A percentile compares a stretch with the other conserved stretches of the same genome.
Conservation (phyloP, 106 monocot genomes). For the Dioscorea zingiberensis region DNA sequence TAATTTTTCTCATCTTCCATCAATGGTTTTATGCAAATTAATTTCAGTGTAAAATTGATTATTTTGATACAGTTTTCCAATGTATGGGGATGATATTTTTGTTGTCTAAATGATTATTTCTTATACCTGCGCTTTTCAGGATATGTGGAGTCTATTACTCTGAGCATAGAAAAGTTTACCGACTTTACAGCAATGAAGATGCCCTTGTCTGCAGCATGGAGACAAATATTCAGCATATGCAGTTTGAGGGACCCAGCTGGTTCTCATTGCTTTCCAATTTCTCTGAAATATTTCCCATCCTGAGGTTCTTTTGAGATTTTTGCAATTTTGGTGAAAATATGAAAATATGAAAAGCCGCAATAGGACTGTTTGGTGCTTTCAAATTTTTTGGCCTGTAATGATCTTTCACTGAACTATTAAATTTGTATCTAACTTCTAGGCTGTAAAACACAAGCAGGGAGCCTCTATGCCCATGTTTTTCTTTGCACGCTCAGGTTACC, state of each 20-base stretch:
- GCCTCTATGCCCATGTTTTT: slow-evolving; percentile 94
- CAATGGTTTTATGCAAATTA: no score
- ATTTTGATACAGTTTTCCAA: no score
- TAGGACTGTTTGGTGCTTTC: no score
- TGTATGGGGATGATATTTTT: no score
- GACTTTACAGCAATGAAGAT: slow-evolving; percentile 76
- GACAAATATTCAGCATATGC: slow-evolving; percentile 90
- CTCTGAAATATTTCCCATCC: slow-evolving; percentile 72
- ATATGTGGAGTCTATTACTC: slow-evolving; percentile 97
- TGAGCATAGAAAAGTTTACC: slow-evolving; percentile 74
- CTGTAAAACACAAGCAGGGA: slow-evolving; percentile 87
- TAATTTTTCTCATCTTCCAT: no score
- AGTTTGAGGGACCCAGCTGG: slow-evolving; percentile 68
- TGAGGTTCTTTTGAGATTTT: slow-evolving; percentile 85
- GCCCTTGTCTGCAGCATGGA: slow-evolving; percentile 98
- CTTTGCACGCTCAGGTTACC: slow-evolving; percentile 87
- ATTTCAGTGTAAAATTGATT: no score
- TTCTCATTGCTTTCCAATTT: slow-evolving; percentile 40
- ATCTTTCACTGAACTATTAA: neutral
- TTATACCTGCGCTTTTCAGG: slow-evolving; percentile 44
- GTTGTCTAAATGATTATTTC: neutral
- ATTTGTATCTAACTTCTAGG: slow-evolving; percentile 24
- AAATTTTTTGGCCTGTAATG: neutral
- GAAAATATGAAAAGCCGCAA: no score
- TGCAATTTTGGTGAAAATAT: no score